Conservation (phyloP, 148 eudicot genomes). For the Heliamphora exappendiculata region DNA sequence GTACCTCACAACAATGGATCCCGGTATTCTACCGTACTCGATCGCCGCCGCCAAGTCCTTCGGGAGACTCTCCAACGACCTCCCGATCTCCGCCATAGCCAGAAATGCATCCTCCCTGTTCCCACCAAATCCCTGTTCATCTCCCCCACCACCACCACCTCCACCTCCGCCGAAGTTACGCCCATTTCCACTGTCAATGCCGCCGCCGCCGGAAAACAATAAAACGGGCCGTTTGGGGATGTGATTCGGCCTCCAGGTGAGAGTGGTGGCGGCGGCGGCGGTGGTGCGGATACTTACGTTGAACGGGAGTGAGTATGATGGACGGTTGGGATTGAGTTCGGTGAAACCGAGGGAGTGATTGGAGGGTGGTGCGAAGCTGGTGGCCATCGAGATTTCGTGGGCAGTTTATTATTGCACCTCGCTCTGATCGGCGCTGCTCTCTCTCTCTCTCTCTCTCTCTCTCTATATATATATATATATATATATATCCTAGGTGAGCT, state of each 20-base stretch:
- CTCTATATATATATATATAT: too few species aligned
- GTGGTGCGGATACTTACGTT: background rate
- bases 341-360: constrained; percentile 12
- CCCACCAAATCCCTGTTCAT: constrained; percentile 15
- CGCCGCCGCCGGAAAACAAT: constrained; percentile 22
- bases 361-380: constrained; percentile 16
- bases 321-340: constrained; percentile 15
- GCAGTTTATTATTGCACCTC: too few species aligned
- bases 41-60: constrained; percentile 69
- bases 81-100: constrained; percentile 49
- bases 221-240: background rate
- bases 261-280: constrained; percentile 7
- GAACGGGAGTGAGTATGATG: constrained; percentile 1
- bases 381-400: constrained; percentile 26
- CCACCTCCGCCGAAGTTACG: constrained; percentile 16
- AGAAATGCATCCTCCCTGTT: constrained; percentile 56
- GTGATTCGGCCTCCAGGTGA: background rate
- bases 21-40: constrained; percentile 52
- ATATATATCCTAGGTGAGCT: too few species aligned
- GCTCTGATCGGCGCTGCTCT: too few species aligned
- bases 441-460: too few species aligned
- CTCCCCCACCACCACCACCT: constrained; percentile 26
- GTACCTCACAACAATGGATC: constrained; percentile 47
- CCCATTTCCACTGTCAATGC: constrained; percentile 15
- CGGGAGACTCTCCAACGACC: constrained; percentile 71